These are phyloP conservation scores for Daedaleopsis sinensis DNA, from an alignment of 768 basidiomycete genomes.

Conservation along the genomic window DNA sequence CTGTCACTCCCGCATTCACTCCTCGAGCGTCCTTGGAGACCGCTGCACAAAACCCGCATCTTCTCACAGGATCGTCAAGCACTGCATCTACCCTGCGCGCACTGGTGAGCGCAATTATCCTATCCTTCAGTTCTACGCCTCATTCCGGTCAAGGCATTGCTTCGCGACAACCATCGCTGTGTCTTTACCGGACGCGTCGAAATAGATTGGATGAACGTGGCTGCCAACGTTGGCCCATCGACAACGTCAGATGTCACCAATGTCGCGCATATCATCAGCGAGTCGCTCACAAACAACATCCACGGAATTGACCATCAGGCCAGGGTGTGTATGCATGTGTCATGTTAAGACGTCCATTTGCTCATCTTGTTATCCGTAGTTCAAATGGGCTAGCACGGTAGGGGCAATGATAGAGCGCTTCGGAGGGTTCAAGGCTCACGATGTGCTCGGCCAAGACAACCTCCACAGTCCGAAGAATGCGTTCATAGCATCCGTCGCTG, in stretches of 20 bases:
- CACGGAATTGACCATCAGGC: neutral
- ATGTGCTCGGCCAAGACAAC: slow-evolving; percentile 5
- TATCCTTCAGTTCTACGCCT: neutral
- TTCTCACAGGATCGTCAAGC: neutral
- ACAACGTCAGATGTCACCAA: neutral
- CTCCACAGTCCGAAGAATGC: slow-evolving; percentile 13
- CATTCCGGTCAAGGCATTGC: neutral
- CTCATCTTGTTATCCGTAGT: neutral
- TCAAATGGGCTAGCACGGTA: slow-evolving; percentile 3
- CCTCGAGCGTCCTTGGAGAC: neutral
- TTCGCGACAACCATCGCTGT: neutral
- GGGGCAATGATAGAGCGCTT: too few species aligned
- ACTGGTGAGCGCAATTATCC: neutral
- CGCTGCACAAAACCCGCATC: neutral
- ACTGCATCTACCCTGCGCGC: neutral
- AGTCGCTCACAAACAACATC: neutral
- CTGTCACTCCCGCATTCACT: too few species aligned
- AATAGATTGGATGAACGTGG: neutral
- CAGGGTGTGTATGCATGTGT: neutral
- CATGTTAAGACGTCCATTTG: neutral
- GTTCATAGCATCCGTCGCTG: slow-evolving; percentile 4
- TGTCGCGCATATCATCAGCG: slow-evolving; percentile 6
- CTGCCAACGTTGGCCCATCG: neutral
- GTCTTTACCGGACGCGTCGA: neutral
- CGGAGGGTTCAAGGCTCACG: slow-evolving; percentile 1